Base-by-base conservation (phyloP, 129 eudicot genomes). In the Flaveria linearis region DNA sequence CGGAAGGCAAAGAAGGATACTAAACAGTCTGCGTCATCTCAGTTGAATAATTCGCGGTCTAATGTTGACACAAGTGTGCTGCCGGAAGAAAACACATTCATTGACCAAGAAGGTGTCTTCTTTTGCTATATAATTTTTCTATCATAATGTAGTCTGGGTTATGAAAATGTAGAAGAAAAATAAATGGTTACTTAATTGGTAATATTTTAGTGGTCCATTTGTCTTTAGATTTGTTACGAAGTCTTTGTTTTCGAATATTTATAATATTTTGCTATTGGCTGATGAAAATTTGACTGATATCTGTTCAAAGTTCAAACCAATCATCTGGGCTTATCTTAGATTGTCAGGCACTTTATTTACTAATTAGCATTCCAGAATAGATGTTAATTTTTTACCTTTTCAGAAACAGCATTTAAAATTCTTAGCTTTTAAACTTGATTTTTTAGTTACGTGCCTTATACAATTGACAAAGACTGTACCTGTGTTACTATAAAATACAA, bases 41-140 rank as follows among this genome's bases (percentile, higher is more conserved):
- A 87, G 52, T 55, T 43, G 63, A 76, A 65, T 51, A 67, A 81
- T 23, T 22, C 63, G 13, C 41, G 13, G 23, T 51, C 66, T 66
- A 72, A 72, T 47, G 68, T 20, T 72, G 82, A 51, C 71, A 46
- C 61, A 23, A 75, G 67, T 80, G 81, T 49, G 73, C 66, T 45
- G 46, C 56, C 56, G 7, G 36, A 80, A 46, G 22, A 20, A 20
- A 20, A 20, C 22, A 20, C 22, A 20, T 20, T 20, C 63, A 8
- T 49, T 14, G 88, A 86, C 62, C 86, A 71, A 60, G 86, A 86
- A 81, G 93, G 93, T 88, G 79, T 69, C 2, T 55, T 12, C 46
- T 66, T 68, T 33, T 39, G 36, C 62, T 13, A 26, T 55, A 47
- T 33, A 20, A 41, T 20, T 17, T 5, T 41, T 33, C 10, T 55